Evolutionary conservation across 2,329 filamentous ascomycete genomes (phyloP).

Genomic region (Epichloe sibirici): DNA sequence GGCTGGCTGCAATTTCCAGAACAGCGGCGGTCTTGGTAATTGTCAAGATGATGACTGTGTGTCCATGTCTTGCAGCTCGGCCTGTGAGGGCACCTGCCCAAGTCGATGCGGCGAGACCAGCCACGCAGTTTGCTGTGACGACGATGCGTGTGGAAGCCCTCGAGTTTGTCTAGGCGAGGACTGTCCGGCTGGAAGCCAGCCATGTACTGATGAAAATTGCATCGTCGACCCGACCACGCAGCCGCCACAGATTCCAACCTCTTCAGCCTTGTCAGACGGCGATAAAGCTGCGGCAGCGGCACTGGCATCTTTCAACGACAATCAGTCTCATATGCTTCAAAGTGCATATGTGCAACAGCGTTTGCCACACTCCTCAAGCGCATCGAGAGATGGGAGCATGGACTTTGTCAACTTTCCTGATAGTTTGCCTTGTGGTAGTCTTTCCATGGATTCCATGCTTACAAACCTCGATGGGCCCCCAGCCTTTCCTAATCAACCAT

Average conservation of each 20-base stretch:
- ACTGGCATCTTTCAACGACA: slow-evolving; percentile 19
- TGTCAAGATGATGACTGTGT: slow-evolving; percentile 17
- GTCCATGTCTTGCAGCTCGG: slow-evolving; percentile 22
- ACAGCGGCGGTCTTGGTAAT: neutral
- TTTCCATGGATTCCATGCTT: slow-evolving; percentile 11
- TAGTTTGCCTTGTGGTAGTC: slow-evolving; percentile 11
- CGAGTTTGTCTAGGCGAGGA: slow-evolving; percentile 16
- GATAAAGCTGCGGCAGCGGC: slow-evolving; percentile 18
- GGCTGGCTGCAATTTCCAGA: slow-evolving; percentile 2
- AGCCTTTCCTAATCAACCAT: slow-evolving; percentile 9
- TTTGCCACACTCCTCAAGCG: neutral
- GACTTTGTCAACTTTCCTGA: slow-evolving; percentile 7
- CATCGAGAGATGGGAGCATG: slow-evolving; percentile 3
- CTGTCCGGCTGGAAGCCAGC: slow-evolving; percentile 23
- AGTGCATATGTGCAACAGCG: slow-evolving; percentile 7
- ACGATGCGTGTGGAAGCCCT: slow-evolving; percentile 20
- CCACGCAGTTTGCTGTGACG: slow-evolving; percentile 23
- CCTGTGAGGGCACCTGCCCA: slow-evolving; percentile 22
- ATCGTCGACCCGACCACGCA: slow-evolving; percentile 12
- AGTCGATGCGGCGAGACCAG: slow-evolving; percentile 23
- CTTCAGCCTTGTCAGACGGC: slow-evolving; percentile 9
- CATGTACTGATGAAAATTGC: slow-evolving; percentile 25
- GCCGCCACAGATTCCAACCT: neutral
- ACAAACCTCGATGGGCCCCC: slow-evolving; percentile 4
- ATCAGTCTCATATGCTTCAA: slow-evolving; percentile 6